phyloP scores from a whole-genome alignment of 192 early-diverging fungal species.

The Spinellus fusiger region DNA sequence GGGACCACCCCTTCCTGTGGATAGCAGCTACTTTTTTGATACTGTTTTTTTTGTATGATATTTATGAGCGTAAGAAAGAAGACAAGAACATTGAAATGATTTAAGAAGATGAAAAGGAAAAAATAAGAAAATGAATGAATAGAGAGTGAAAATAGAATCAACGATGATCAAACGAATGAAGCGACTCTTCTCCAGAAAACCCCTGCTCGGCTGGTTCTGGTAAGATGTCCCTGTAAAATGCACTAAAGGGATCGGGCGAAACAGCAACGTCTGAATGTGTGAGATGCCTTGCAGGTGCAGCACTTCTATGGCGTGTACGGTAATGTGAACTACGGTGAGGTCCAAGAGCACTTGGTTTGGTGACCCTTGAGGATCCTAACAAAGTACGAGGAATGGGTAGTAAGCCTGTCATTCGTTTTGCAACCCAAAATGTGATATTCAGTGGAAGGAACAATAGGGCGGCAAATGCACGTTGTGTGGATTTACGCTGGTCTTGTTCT shows the following conservation, averaged over 20 bases:
- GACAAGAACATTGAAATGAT: neutral
- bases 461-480: constrained; percentile 23
- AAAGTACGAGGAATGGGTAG: constrained; percentile 23
- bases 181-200: neutral
- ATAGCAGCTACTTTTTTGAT: too few species aligned
- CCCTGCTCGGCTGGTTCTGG: neutral
- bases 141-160: neutral
- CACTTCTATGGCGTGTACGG: neutral
- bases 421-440: constrained; percentile 38
- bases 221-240: neutral
- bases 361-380: neutral
- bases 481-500: constrained; percentile 45
- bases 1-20: neutral
- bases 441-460: constrained; percentile 47
- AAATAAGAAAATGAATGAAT: neutral
- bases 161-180: neutral
- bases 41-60: too few species aligned
- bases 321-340: neutral
- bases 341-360: neutral
- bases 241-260: neutral
- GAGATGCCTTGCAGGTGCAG: neutral
- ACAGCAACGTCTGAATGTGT: constrained; percentile 4
- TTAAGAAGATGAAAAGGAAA: neutral
- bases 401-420: constrained; percentile 14
- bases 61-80: too few species aligned